Conservation (phyloP, 805 yeast genomes). For the Candida namnaoensis region DNA sequence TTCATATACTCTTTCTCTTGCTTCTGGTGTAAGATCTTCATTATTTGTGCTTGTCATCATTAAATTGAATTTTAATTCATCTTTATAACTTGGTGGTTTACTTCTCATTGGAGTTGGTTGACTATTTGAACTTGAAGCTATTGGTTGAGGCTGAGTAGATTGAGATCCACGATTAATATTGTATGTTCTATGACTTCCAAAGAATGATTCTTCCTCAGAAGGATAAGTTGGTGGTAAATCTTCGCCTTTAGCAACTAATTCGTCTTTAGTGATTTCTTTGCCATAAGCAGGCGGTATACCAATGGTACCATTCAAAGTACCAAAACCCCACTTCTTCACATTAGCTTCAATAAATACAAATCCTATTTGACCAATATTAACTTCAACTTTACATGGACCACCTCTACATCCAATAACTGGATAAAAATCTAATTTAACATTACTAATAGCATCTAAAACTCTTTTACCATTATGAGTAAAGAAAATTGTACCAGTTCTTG, state of each 20-base stretch:
- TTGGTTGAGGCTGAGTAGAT: background rate
- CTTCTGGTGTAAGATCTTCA: background rate
- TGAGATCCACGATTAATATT: no score
- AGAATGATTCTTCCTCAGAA: slow-evolving; percentile 51
- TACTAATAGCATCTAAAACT: slow-evolving; percentile 72
- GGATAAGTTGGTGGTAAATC: slow-evolving; percentile 67
- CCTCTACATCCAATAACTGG: slow-evolving; percentile 30
- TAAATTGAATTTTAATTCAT: slow-evolving; percentile 12
- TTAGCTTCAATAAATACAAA: slow-evolving; percentile 77
- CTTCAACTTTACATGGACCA: slow-evolving; percentile 31
- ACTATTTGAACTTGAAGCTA: slow-evolving; percentile 1
- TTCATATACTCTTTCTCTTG: slow-evolving; percentile 18
- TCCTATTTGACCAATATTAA: slow-evolving; percentile 71
- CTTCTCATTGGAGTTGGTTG: slow-evolving; percentile 2
- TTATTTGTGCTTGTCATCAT: background rate
- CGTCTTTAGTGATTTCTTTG: slow-evolving; percentile 32
- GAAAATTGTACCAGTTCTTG: slow-evolving; percentile 74
- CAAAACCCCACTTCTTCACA: slow-evolving; percentile 82
- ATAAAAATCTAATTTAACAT: slow-evolving; percentile 37
- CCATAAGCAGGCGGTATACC: slow-evolving; percentile 39
- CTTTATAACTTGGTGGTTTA: slow-evolving; percentile 17
- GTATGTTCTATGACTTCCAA: slow-evolving; percentile 29
- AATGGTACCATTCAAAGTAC: slow-evolving; percentile 27
- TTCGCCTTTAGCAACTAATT: slow-evolving; percentile 62
- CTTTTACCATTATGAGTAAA: slow-evolving; percentile 94